Percentiles rank a stretch among this genome's conserved stretches.
phyloP scores from a whole-genome alignment of 2,329 filamentous ascomycete species.

The Apiospora malaysiana region DNA sequence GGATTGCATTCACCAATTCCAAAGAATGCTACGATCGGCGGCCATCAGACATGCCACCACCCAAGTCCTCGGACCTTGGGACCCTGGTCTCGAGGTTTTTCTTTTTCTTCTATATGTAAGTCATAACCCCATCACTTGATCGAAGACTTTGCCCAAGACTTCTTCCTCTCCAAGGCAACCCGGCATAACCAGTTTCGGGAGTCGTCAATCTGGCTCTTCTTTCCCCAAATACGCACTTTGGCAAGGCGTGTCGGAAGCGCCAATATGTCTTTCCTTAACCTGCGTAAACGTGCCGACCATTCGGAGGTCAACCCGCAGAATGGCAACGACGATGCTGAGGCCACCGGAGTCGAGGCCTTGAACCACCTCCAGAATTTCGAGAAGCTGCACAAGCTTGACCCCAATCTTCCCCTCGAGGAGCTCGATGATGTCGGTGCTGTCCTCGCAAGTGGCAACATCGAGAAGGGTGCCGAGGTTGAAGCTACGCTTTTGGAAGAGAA shows the following conservation, averaged over 20 bases:
- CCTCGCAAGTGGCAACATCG: constrained; percentile 49
- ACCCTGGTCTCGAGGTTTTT: neutral
- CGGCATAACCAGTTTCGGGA: neutral
- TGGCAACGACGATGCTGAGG: constrained; percentile 28
- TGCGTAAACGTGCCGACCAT: constrained; percentile 32
- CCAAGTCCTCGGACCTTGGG: neutral
- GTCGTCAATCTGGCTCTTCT: constrained; percentile 11
- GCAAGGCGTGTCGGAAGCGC: constrained; percentile 4
- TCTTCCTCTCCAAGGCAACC: neutral
- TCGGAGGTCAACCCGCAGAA: constrained; percentile 29
- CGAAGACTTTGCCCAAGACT: neutral
- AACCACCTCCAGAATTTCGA: constrained; percentile 48
- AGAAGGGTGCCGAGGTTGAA: constrained; percentile 52
- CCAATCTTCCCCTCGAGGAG: constrained; percentile 59
- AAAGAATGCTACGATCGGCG: neutral
- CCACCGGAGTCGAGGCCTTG: constrained; percentile 29
- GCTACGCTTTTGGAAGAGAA: constrained; percentile 56
- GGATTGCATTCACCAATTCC: neutral
- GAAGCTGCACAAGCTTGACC: constrained; percentile 61
- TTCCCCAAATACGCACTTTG: constrained; percentile 16
- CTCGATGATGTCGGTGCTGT: constrained; percentile 58
- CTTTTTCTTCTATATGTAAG: neutral
- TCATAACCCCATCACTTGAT: neutral
- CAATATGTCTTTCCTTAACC: constrained; percentile 32
- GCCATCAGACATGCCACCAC: neutral